phyloP scores from a whole-genome alignment of 768 basidiomycete species.

The Favolaschia claudopus region DNA sequence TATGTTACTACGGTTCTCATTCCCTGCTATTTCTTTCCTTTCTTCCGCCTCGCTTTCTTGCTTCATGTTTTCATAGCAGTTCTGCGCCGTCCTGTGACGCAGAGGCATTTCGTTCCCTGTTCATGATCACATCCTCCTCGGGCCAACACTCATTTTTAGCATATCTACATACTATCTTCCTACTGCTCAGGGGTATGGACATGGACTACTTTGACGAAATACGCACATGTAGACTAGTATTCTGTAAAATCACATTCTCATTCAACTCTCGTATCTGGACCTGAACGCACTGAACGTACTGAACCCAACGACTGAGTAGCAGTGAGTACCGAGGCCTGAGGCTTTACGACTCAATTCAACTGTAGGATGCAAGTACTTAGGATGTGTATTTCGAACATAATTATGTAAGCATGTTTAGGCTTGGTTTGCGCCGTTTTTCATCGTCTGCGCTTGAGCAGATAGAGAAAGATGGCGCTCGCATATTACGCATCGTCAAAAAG shows the following conservation, averaged over 20 bases:
- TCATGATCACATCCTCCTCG: not conserved
- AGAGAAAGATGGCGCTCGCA: slow-evolving; percentile 54
- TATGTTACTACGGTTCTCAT: not conserved
- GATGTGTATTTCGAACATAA: too few species aligned
- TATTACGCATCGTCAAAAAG: slow-evolving; percentile 62
- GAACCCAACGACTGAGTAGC: too few species aligned
- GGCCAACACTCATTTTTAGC: slow-evolving; percentile 15
- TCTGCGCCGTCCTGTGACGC: not conserved
- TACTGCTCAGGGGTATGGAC: slow-evolving; percentile 23
- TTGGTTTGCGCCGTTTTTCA: slow-evolving; percentile 19
- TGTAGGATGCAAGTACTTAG: too few species aligned
- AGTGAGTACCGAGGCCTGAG: too few species aligned
- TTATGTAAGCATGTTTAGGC: slow-evolving; percentile 9
- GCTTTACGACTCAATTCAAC: too few species aligned
- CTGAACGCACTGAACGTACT: too few species aligned
- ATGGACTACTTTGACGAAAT: slow-evolving; percentile 15
- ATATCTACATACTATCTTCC: slow-evolving; percentile 9
- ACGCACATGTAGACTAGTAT: slow-evolving; percentile 20
- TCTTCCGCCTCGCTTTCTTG: not conserved
- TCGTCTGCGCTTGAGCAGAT: slow-evolving; percentile 30
- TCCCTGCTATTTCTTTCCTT: slow-evolving; percentile 10
- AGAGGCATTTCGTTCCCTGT: not conserved
- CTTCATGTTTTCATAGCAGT: slow-evolving; percentile 6
- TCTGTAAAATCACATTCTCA: not conserved
- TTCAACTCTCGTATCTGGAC: slow-evolving; percentile 1